These are phyloP conservation scores for Cercospora sp. DNA, from an alignment of 2,329 filamentous ascomycete genomes.

Conservation along the genomic window DNA sequence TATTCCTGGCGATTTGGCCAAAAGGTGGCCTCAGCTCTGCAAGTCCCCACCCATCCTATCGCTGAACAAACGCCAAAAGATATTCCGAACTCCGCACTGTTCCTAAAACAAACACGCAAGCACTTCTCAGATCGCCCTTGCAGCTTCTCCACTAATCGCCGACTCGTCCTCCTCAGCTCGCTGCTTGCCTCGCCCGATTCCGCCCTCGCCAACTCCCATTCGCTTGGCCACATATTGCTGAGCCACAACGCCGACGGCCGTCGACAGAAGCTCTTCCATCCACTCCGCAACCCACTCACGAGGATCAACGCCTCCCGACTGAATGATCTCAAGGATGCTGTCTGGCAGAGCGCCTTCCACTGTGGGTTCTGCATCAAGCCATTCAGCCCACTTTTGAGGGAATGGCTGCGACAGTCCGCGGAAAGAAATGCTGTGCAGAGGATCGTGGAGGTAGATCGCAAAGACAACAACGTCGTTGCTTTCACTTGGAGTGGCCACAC, in stretches of 20 bases:
- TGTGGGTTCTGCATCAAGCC: constrained; percentile 73
- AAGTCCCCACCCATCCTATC: not conserved
- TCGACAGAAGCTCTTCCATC: constrained; percentile 81
- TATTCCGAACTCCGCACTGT: not conserved
- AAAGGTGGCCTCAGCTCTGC: not conserved
- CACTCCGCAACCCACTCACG: constrained; percentile 97
- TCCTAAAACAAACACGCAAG: not conserved
- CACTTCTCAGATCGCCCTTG: constrained; percentile 50
- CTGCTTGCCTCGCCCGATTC: constrained; percentile 59
- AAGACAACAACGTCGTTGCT: constrained; percentile 67
- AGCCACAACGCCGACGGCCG: constrained; percentile 81
- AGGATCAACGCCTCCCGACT: constrained; percentile 75
- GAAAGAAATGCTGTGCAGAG: constrained; percentile 88
- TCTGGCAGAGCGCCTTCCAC: constrained; percentile 64
- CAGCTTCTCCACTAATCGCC: constrained; percentile 60
- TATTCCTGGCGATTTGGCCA: not conserved
- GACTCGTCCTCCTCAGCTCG: constrained; percentile 53
- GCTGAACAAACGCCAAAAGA: not conserved
- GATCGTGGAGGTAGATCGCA: constrained; percentile 79
- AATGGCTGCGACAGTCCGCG: constrained; percentile 78
- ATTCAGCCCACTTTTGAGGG: constrained; percentile 82
- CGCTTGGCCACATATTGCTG: constrained; percentile 91
- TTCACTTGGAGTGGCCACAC: constrained; percentile 45
- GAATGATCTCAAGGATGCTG: constrained; percentile 83
- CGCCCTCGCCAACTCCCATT: constrained; percentile 93